Evolutionary conservation across 768 basidiomycete species (phyloP).

Genomic region (Boletus barrowsii): DNA sequence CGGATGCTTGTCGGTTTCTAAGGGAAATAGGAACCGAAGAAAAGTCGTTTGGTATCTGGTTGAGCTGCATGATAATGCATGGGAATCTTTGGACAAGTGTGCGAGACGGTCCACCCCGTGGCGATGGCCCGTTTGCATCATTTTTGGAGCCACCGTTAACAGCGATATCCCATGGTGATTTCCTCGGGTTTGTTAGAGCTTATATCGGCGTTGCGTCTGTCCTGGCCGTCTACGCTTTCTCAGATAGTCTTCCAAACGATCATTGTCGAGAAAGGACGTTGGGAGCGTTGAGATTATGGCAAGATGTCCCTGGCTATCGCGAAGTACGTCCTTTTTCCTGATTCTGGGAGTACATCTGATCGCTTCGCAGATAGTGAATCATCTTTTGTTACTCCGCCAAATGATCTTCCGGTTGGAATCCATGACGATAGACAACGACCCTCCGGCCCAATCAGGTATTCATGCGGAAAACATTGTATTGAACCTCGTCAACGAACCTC

Average conservation of each 20-base stretch:
- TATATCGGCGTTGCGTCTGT: slow-evolving; percentile 66
- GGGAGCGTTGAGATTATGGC: slow-evolving; percentile 45
- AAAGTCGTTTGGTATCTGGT: slow-evolving; percentile 67
- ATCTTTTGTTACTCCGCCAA: slow-evolving; percentile 67
- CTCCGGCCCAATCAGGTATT: slow-evolving; percentile 60
- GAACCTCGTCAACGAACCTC: slow-evolving; percentile 59
- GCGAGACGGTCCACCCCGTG: slow-evolving; percentile 11
- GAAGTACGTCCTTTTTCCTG: slow-evolving; percentile 45
- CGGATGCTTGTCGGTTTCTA: slow-evolving; percentile 46
- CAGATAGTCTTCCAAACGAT: slow-evolving; percentile 69
- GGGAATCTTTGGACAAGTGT: slow-evolving; percentile 41
- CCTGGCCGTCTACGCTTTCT: slow-evolving; percentile 74
- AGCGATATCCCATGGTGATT: slow-evolving; percentile 48
- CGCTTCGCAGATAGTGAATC: slow-evolving; percentile 63
- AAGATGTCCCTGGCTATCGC: slow-evolving; percentile 59
- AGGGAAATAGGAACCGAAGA: slow-evolving; percentile 64
- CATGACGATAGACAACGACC: slow-evolving; percentile 61
- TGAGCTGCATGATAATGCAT: slow-evolving; percentile 65
- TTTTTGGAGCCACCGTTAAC: slow-evolving; percentile 34
- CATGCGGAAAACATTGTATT: slow-evolving; percentile 68
- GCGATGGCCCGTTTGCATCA: slow-evolving; percentile 35
- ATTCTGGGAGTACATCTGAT: slow-evolving; percentile 17
- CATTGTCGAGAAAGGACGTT: slow-evolving; percentile 62
- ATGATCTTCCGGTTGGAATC: slow-evolving; percentile 70
- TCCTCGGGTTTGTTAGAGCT: slow-evolving; percentile 62